Conservation (phyloP, 73 alveolate genomes). For the Paramecium sexaurelia region DNA sequence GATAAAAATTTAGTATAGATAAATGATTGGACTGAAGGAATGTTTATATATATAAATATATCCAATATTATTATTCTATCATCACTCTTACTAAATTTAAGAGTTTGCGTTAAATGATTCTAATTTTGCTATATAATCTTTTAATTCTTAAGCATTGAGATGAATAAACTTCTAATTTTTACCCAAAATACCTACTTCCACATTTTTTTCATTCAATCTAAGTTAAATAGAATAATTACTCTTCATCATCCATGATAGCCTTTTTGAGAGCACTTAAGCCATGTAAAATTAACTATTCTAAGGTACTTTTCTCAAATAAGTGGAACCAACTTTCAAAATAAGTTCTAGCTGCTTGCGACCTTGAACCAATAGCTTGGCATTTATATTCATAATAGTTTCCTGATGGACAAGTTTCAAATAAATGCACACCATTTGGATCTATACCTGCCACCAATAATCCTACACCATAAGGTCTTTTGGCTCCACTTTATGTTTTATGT, state of each 20-base stretch:
- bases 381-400: conserved; percentile 95
- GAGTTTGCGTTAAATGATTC: conserved; percentile 15
- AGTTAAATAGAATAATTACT: background rate
- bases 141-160: background rate
- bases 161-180: background rate
- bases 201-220: conserved; percentile 36
- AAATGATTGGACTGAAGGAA: background rate
- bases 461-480: conserved; percentile 98
- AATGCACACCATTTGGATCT: conserved; percentile 95
- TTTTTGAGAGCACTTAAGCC: conserved; percentile 65
- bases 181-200: conserved; percentile 35
- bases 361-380: conserved; percentile 87
- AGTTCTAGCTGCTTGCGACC: conserved; percentile 94
- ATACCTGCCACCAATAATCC: conserved; percentile 91
- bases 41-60: background rate
- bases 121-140: background rate
- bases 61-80: background rate
- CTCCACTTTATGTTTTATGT: conserved; percentile 89
- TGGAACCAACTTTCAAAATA: conserved; percentile 94
- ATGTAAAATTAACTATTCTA: conserved; percentile 44
- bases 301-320: conserved; percentile 67
- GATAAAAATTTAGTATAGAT: background rate
- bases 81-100: conserved; percentile 15
- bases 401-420: conserved; percentile 95
- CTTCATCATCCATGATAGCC: conserved; percentile 67